Conservation (phyloP, 345 rosid genomes). For the Rubroshorea leprosula region DNA sequence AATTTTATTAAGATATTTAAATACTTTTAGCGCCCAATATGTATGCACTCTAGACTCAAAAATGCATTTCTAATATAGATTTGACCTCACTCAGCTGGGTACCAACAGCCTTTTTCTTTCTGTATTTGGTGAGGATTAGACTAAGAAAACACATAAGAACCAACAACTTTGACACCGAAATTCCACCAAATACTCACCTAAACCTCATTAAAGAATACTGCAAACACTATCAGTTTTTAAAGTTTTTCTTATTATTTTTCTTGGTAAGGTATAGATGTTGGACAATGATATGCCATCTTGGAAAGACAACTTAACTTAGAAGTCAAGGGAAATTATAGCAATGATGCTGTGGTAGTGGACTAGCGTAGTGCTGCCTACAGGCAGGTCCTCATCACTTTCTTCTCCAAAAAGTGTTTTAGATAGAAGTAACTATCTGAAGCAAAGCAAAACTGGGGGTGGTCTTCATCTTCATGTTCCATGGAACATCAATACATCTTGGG, state of each 20-base stretch:
- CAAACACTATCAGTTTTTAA: no score
- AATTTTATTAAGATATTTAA: no score
- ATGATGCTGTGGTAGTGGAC: neutral
- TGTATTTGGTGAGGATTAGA: neutral
- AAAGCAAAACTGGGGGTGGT: no score
- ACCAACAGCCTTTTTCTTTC: neutral
- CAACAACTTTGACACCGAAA: slow-evolving; percentile 24
- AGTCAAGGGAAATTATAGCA: slow-evolving; percentile 46
- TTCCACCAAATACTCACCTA: slow-evolving; percentile 23
- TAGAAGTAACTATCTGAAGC: no score
- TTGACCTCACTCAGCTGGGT: neutral
- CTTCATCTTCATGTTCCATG: no score
- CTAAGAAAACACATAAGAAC: neutral
- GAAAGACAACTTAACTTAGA: slow-evolving; percentile 46
- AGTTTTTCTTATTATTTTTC: no score
- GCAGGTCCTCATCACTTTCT: no score
- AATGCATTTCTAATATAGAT: no score
- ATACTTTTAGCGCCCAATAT: no score
- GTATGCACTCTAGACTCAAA: no score
- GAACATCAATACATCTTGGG: no score
- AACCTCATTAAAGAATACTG: neutral
- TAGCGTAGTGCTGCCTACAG: neutral
- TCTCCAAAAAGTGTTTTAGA: neutral
- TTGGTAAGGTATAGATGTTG: slow-evolving; percentile 1
- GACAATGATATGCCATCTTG: slow-evolving; percentile 49